phyloP scores from a whole-genome alignment of 176 grass and related monocot genomes.

The Carex scoparia region DNA sequence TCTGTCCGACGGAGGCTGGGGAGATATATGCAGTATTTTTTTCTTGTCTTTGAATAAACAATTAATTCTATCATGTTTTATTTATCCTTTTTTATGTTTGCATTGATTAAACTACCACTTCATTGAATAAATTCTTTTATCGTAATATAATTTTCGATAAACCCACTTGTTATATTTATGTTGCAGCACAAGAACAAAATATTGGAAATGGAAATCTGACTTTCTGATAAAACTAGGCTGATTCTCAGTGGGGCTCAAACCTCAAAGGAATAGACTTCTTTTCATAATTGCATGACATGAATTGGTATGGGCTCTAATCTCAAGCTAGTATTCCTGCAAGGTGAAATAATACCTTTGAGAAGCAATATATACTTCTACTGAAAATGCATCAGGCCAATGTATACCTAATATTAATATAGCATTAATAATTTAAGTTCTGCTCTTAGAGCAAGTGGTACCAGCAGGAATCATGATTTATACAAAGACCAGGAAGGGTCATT shows the following conservation, averaged over 20 bases:
- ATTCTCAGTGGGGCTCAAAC: neutral
- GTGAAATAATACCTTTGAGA: neutral
- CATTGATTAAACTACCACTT: too few species aligned
- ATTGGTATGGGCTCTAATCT: constrained; percentile 7
- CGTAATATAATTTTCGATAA: too few species aligned
- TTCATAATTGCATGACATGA: constrained; percentile 27
- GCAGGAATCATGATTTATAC: neutral
- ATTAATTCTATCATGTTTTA: too few species aligned
- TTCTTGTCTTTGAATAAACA: too few species aligned
- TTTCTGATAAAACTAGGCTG: too few species aligned
- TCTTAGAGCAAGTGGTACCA: neutral
- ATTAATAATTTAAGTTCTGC: neutral
- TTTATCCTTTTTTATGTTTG: too few species aligned
- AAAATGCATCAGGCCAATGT: neutral
- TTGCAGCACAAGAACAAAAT: too few species aligned
- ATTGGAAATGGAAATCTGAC: too few species aligned
- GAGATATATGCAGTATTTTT: too few species aligned
- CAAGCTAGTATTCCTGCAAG: neutral
- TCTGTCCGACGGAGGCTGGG: too few species aligned
- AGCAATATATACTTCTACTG: neutral
- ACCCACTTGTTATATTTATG: too few species aligned
- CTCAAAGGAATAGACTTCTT: constrained; percentile 14
- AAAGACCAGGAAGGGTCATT: neutral
- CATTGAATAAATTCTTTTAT: too few species aligned
- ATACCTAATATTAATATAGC: neutral